phyloP scores from a whole-genome alignment of 1,284 basidiomycete genomes.

The Ustilago xerochloae region DNA sequence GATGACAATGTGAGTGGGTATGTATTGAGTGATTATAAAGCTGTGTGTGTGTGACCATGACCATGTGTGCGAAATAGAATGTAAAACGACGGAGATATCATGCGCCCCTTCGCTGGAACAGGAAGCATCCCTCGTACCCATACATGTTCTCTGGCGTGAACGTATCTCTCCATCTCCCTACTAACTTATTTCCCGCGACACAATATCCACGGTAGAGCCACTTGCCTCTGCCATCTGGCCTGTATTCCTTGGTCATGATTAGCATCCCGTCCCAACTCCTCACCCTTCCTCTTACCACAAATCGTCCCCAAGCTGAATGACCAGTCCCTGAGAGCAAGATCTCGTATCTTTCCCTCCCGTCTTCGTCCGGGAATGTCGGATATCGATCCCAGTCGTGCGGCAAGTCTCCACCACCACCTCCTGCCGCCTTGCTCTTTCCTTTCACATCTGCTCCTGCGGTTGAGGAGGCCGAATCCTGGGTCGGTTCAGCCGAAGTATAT shows the following conservation, averaged over 20 bases:
- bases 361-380: slow-evolving; percentile 43
- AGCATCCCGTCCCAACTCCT: slow-evolving; percentile 72
- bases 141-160: slow-evolving; percentile 68
- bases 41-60: neutral
- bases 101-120: slow-evolving; percentile 37
- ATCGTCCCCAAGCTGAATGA: slow-evolving; percentile 72
- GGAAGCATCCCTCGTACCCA: slow-evolving; percentile 66
- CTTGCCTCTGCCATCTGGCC: slow-evolving; percentile 71
- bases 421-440: slow-evolving; percentile 29
- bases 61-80: neutral
- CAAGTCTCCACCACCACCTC: too few species aligned
- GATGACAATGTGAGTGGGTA: too few species aligned
- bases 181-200: slow-evolving; percentile 59
- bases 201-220: slow-evolving; percentile 72
- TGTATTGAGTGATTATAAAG: too few species aligned
- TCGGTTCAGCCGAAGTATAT: slow-evolving; percentile 17
- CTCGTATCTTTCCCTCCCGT: slow-evolving; percentile 61
- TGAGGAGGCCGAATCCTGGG: neutral
- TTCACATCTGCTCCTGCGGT: slow-evolving; percentile 15
- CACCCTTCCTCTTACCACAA: slow-evolving; percentile 71
- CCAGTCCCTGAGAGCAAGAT: slow-evolving; percentile 71
- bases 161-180: slow-evolving; percentile 69
- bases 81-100: neutral
- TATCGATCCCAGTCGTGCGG: slow-evolving; percentile 46
- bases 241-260: slow-evolving; percentile 71